Conservation (phyloP, 768 basidiomycete genomes). For the Tricholoma bakamatsutake region DNA sequence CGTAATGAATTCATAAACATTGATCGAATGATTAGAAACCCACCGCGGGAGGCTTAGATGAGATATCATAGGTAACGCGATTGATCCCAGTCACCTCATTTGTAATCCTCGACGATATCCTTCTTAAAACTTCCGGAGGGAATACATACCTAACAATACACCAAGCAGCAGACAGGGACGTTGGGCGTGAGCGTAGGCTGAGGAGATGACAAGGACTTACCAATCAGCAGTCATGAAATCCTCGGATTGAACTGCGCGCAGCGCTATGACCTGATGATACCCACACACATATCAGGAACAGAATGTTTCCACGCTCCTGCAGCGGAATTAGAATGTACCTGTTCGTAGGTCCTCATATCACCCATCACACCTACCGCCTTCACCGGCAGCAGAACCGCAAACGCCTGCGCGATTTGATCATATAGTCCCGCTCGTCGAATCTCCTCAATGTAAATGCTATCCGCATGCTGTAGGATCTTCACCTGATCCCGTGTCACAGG, state of each 20-base stretch:
- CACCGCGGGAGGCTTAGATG: slow-evolving; percentile 93
- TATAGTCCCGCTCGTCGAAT: slow-evolving; percentile 91
- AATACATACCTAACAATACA: slow-evolving; percentile 80
- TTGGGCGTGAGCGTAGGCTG: background rate
- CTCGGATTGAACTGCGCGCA: slow-evolving; percentile 95
- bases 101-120: slow-evolving; percentile 94
- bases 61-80: slow-evolving; percentile 93
- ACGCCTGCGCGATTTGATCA: slow-evolving; percentile 92
- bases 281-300: slow-evolving; percentile 8
- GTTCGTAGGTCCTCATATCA: slow-evolving; percentile 93
- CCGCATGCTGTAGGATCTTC: slow-evolving; percentile 83
- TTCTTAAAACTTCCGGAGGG: slow-evolving; percentile 81
- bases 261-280: slow-evolving; percentile 72
- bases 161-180: slow-evolving; percentile 6
- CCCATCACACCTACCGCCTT: slow-evolving; percentile 98
- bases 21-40: slow-evolving; percentile 20
- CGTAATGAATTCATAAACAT: slow-evolving; percentile 5
- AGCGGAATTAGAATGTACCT: slow-evolving; percentile 38
- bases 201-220: slow-evolving; percentile 36
- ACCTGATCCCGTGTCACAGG: slow-evolving; percentile 94
- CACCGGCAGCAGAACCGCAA: slow-evolving; percentile 91
- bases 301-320: background rate
- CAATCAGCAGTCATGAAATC: slow-evolving; percentile 99
- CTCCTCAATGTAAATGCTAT: slow-evolving; percentile 96
- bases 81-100: slow-evolving; percentile 98